A percentile compares a stretch with the other conserved stretches of the same genome.
Conservation (phyloP, 2,329 filamentous ascomycete species). For the Podosphaera xanthii region DNA sequence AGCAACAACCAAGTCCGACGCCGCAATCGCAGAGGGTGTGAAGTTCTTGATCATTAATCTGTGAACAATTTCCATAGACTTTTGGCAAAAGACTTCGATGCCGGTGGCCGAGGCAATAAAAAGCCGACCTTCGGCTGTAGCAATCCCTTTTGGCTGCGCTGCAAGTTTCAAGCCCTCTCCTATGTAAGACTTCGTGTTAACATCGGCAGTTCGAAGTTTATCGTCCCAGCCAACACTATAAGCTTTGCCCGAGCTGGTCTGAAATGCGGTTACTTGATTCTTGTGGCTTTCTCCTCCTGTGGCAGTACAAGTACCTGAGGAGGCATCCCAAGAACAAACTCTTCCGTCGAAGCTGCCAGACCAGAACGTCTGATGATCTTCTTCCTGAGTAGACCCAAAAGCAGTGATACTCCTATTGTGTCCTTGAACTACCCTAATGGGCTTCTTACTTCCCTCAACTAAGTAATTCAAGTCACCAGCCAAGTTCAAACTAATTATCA, state of each 20-base stretch:
- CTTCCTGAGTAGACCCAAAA: slow-evolving; percentile 30
- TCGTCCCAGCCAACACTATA: slow-evolving; percentile 92
- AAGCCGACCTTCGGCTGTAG: slow-evolving; percentile 26
- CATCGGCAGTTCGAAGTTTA: slow-evolving; percentile 57
- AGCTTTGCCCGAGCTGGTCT: slow-evolving; percentile 36
- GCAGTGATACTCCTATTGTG: slow-evolving; percentile 85
- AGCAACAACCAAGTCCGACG: slow-evolving; percentile 42
- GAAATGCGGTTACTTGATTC: slow-evolving; percentile 64
- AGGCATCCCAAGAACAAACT: slow-evolving; percentile 63
- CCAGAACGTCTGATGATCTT: slow-evolving; percentile 39
- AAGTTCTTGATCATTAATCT: slow-evolving; percentile 35
- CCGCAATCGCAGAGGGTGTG: slow-evolving; percentile 48
- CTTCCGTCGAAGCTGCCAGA: slow-evolving; percentile 86
- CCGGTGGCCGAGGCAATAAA: slow-evolving; percentile 29
- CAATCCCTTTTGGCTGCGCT: slow-evolving; percentile 60
- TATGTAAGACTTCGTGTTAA: slow-evolving; percentile 50
- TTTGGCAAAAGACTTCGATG: slow-evolving; percentile 31
- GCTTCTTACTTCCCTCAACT: slow-evolving; percentile 43
- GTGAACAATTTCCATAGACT: slow-evolving; percentile 33
- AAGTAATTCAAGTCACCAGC: slow-evolving; percentile 83
- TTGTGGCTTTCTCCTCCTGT: slow-evolving; percentile 66
- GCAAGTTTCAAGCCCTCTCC: slow-evolving; percentile 43
- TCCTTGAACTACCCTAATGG: slow-evolving; percentile 53
- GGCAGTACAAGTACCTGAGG: slow-evolving; percentile 40
- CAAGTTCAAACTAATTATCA: slow-evolving; percentile 77